Conservation (phyloP, 2,329 filamentous ascomycete genomes). For the Colletotrichum kahawae region DNA sequence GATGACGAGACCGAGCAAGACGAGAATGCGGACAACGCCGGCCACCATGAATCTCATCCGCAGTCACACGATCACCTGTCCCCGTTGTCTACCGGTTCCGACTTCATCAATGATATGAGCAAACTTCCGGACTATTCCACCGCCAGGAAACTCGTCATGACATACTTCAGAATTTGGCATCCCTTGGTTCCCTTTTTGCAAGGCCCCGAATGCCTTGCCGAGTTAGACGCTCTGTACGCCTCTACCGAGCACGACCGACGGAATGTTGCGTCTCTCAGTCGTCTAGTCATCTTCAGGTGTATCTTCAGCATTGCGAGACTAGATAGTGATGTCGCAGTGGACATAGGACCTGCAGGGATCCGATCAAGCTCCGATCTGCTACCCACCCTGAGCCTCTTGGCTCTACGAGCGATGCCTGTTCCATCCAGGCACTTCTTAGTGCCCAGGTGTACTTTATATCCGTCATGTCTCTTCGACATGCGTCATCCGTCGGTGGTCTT, state of each 20-base stretch:
- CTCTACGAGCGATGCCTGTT: conserved; percentile 46
- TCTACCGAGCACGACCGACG: neutral
- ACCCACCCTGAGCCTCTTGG: conserved; percentile 37
- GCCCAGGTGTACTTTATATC: conserved; percentile 53
- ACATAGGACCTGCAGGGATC: neutral
- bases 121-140: neutral
- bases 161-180: conserved; percentile 57
- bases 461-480: conserved; percentile 51
- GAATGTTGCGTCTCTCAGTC: conserved; percentile 25
- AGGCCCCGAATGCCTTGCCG: conserved; percentile 51
- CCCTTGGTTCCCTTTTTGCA: conserved; percentile 57
- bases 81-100: neutral
- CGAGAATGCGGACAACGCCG: neutral
- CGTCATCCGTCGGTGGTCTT: conserved; percentile 52
- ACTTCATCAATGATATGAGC: neutral
- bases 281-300: conserved; percentile 49
- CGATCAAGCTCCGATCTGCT: conserved; percentile 28
- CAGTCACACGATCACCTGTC: neutral
- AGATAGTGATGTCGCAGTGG: conserved; percentile 31
- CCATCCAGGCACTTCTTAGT: conserved; percentile 53
- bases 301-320: conserved; percentile 53
- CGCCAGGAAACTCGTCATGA: conserved; percentile 46
- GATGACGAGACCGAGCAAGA: neutral
- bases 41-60: neutral
- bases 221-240: conserved; percentile 37